phyloP scores from a whole-genome alignment of 345 rosid species.

The Bruguiera gymnorhiza region DNA sequence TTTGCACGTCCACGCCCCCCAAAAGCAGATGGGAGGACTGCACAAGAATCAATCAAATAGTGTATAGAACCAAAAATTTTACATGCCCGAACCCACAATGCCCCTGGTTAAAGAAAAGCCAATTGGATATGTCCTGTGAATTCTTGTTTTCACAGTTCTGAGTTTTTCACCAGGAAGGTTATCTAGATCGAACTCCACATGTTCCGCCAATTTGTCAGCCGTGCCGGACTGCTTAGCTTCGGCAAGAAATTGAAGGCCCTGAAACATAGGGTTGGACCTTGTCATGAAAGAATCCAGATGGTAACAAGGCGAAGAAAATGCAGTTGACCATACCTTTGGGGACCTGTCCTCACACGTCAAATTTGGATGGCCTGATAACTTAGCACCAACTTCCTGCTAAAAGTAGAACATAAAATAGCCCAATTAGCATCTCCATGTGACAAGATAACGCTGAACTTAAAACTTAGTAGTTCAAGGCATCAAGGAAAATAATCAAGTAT shows the following conservation, averaged over 20 bases:
- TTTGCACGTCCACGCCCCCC: neutral
- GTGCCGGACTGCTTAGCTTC: slow-evolving; percentile 34
- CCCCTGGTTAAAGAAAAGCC: slow-evolving; percentile 62
- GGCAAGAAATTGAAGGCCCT: slow-evolving; percentile 80
- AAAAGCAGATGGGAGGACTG: neutral
- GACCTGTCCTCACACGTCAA: slow-evolving; percentile 41
- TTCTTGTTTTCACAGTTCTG: slow-evolving; percentile 35
- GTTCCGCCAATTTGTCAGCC: slow-evolving; percentile 28
- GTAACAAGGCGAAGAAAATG: neutral
- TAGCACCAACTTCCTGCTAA: slow-evolving; percentile 50
- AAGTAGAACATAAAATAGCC: slow-evolving; percentile 16
- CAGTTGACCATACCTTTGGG: slow-evolving; percentile 35
- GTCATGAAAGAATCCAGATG: slow-evolving; percentile 3
- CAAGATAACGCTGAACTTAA: neutral
- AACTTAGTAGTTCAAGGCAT: neutral
- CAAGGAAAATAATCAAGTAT: neutral
- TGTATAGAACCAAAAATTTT: neutral
- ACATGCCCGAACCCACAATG: slow-evolving; percentile 13
- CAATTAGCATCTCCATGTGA: neutral
- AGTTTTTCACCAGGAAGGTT: slow-evolving; percentile 27
- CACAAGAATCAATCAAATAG: neutral
- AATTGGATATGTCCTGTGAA: slow-evolving; percentile 63
- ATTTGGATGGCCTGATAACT: slow-evolving; percentile 44
- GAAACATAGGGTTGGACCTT: slow-evolving; percentile 22
- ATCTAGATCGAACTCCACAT: slow-evolving; percentile 19